These are phyloP conservation scores for Didymella glomerata DNA, from an alignment of 2,329 filamentous ascomycete genomes.

Conservation along the genomic window DNA sequence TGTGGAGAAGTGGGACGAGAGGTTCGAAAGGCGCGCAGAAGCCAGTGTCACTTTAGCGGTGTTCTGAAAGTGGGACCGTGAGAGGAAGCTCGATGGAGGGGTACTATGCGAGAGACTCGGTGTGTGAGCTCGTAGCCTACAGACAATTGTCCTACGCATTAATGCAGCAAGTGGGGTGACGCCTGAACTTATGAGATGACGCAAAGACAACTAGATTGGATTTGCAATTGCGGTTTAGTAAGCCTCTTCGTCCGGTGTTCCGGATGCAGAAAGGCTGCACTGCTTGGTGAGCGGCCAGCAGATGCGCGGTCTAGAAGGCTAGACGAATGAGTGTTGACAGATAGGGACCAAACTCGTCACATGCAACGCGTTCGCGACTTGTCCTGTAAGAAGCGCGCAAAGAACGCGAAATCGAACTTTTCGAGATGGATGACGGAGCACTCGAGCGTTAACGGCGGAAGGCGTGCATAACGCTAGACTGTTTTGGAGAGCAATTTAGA, in stretches of 20 bases:
- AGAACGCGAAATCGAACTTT: conserved; percentile 20
- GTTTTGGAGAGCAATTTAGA: conserved; percentile 25
- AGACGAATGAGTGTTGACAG: conserved; percentile 19
- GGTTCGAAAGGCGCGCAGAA: conserved; percentile 52
- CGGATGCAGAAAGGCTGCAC: conserved; percentile 17
- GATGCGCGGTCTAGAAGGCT: conserved; percentile 12
- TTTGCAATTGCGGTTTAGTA: conserved; percentile 39
- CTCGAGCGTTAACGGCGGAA: conserved; percentile 18
- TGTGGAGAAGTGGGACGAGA: conserved; percentile 60
- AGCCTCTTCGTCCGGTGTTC: conserved; percentile 29
- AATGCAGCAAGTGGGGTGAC: conserved; percentile 35
- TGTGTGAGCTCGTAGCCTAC: conserved; percentile 44
- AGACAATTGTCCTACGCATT: conserved; percentile 46
- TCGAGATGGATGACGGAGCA: conserved; percentile 33
- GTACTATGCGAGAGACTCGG: conserved; percentile 39
- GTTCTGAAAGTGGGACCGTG: conserved; percentile 42
- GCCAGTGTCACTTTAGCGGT: conserved; percentile 52
- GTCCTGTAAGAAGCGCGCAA: conserved; percentile 15
- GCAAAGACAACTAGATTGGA: conserved; percentile 33
- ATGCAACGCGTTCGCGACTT: conserved; percentile 16
- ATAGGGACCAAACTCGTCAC: conserved; percentile 3
- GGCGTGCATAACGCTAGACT: conserved; percentile 28
- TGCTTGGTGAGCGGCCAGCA: conserved; percentile 18
- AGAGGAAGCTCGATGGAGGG: conserved; percentile 41
- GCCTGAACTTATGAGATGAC: conserved; percentile 44